phyloP scores from a whole-genome alignment of 2,329 filamentous ascomycete species.

The Trichoderma koningiopsis region DNA sequence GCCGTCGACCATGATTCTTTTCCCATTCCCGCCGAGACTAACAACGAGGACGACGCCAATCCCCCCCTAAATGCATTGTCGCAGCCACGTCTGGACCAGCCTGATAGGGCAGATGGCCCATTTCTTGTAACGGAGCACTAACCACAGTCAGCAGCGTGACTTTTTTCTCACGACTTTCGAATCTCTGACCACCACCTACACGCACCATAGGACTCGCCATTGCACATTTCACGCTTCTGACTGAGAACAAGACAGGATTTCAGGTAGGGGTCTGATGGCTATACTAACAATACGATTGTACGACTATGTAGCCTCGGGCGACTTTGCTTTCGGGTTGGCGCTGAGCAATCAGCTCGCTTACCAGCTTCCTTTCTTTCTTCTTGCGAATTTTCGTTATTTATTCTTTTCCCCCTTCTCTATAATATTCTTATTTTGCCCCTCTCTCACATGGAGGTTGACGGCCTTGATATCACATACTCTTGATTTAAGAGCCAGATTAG shows the following conservation, averaged over 20 bases:
- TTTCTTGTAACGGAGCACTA: conserved; percentile 18
- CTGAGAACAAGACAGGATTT: neutral
- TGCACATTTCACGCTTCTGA: neutral
- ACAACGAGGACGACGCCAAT: conserved; percentile 8
- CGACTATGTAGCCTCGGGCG: conserved; percentile 14
- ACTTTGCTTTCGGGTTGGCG: neutral
- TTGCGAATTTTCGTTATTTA: neutral
- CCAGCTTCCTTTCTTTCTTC: neutral
- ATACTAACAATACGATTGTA: conserved; percentile 11
- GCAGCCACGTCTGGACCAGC: neutral
- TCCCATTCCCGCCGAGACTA: conserved; percentile 1
- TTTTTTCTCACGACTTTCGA: neutral
- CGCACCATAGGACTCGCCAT: neutral
- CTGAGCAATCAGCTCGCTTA: neutral
- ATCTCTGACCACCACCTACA: neutral
- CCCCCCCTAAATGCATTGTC: neutral
- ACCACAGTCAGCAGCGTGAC: conserved; percentile 19
- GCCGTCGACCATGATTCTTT: conserved; percentile 27
- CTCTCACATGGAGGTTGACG: neutral
- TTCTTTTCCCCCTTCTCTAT: neutral
- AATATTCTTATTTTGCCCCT: neutral
- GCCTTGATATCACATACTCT: conserved; percentile 1
- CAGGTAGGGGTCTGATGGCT: conserved; percentile 6
- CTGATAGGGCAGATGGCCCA: conserved; percentile 1
- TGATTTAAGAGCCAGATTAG: conserved; percentile 3